Evolutionary conservation across 441 rosid species (phyloP), one percentile per base, ranked within the genome.

Genomic region (Capsella rubella): DNA sequence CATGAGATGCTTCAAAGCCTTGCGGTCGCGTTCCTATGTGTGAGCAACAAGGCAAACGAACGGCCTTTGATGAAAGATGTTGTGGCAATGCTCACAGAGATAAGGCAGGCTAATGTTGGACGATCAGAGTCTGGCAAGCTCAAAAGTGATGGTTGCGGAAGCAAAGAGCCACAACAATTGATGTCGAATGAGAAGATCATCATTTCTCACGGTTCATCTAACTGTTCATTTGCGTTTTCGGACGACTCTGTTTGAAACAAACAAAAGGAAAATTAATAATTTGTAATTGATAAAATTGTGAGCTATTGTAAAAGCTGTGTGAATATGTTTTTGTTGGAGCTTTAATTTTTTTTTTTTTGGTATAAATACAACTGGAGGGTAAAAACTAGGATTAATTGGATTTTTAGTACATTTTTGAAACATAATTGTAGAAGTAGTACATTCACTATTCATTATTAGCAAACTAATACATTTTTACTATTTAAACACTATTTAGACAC

Each of bases 51-150:
- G 47, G 92, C 96, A 0, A 90, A 85, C 39, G 96, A 94, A 59
- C 82, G 98, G 25, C 98, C 98, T 8, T 52, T 92, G 64, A 91
- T 94, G 98, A 94, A 85, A 80, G 98, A 94, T 51, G 89, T 94
- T 29, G 84, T 87, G n/a, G 93, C 90, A 70, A 84, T 91, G 95
- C 85, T 94, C 42, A 79, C 82, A 29, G 97, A 86, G 84, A 87
- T 94, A 62, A 85, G 86, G 34, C 50, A 68, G 0, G 1, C 5
- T 32, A 73, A 74, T 67, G 68, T 42, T 43, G 78, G 74, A 60
- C 40, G 62, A 25, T 60, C 64, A 13, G 78, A 60, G 53, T 42
- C 11, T 1, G 78, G 43, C 32, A 67, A 67, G 47, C 15, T 52
- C 0, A 75, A 67, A 68, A 32, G 14, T 75, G 56, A 51, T 46